Evolutionary conservation across 495 filamentous ascomycete genomes (phyloP), one percentile per base, ranked within the genome.

Genomic region (Letharia lupina): DNA sequence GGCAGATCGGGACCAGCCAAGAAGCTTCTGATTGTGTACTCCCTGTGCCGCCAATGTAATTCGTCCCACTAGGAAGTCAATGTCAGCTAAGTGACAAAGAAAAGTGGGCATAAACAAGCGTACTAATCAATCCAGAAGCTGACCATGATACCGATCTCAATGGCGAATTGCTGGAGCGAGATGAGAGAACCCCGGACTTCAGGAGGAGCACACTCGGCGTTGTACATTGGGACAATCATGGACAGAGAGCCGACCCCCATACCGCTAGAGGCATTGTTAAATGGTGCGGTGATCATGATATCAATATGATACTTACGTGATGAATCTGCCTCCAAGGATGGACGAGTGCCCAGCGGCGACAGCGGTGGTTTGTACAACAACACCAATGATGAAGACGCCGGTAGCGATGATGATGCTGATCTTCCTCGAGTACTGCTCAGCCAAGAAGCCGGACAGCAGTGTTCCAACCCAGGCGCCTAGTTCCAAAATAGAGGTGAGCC

Each of bases 111-210:
- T 2, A 4, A 2, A 4, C 48, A 20, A 20, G 12, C 48, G 6
- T 52, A 52, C 48, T 90, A 91, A 73, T 89, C 86, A 72, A 91
- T 86, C 75, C 88, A 87, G 75, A 83, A 89, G 74, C 87, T 84
- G 65, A 83, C 80, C 60, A 84, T 68, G 48, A 83, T 86, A 57
- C 80, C 86, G 81, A 86, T 90, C 12, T 86, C 89, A 60, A 91
- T 90, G 8, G 87, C 86, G 80, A 89, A 89, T 73, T 90, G 86
- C 72, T 91, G 87, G 5, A 89, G 74, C n/a, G 83, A 83, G 20
- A 93, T 87, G 37, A 94, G 83, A 31, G 89, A 82, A 42, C 90
- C 90, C 64, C 90, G 85, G 69, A 90, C 89, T 65, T 90, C 87
- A 68, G 89, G 88, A 18, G 87, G 89, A 7, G 89, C 83, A 64